phyloP scores from a whole-genome alignment of 768 basidiomycete species.

The Leucocoprinus leucothites region DNA sequence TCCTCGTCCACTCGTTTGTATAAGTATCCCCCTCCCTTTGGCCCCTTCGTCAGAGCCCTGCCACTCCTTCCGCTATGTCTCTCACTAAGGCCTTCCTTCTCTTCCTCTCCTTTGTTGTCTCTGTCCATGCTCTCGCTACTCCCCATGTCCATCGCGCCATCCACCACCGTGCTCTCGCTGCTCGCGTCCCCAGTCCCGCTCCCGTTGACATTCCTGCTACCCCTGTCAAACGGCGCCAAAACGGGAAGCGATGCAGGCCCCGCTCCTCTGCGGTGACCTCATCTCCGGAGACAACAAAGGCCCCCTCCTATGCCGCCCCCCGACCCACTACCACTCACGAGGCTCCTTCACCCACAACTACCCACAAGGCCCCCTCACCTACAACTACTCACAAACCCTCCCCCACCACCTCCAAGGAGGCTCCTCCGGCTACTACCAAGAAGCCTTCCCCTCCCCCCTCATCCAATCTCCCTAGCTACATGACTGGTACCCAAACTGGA shows the following conservation, averaged over 20 bases:
- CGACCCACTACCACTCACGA: constrained; percentile 17
- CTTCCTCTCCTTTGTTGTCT: constrained; percentile 39
- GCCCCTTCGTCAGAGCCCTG: constrained; percentile 5
- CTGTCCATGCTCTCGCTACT: constrained; percentile 34
- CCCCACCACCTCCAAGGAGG: constrained; percentile 8
- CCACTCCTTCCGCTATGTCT: constrained; percentile 29
- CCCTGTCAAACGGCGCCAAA: constrained; percentile 27
- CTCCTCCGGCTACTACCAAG: constrained; percentile 8
- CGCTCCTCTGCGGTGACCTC: constrained; percentile 25
- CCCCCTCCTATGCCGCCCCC: constrained; percentile 17
- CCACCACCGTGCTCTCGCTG: constrained; percentile 43
- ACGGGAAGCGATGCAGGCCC: constrained; percentile 34
- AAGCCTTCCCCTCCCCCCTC: constrained; percentile 12
- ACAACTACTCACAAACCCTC: constrained; percentile 16
- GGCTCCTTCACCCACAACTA: constrained; percentile 17
- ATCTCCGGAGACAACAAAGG: constrained; percentile 18
- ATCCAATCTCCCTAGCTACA: constrained; percentile 32
- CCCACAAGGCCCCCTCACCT: constrained; percentile 17
- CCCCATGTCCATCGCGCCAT: constrained; percentile 35
- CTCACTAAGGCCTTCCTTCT: constrained; percentile 41
- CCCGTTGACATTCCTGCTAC: constrained; percentile 20
- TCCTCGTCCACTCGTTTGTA: constrained; percentile 2
- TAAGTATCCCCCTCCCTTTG: constrained; percentile 4
- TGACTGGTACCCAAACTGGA: constrained; percentile 48
- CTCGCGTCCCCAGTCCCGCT: constrained; percentile 35